Evolutionary conservation across 108 stramenopile species (phyloP), one percentile per base, ranked within the genome.

Genomic region (Pseudonitzschia multistriata): DNA sequence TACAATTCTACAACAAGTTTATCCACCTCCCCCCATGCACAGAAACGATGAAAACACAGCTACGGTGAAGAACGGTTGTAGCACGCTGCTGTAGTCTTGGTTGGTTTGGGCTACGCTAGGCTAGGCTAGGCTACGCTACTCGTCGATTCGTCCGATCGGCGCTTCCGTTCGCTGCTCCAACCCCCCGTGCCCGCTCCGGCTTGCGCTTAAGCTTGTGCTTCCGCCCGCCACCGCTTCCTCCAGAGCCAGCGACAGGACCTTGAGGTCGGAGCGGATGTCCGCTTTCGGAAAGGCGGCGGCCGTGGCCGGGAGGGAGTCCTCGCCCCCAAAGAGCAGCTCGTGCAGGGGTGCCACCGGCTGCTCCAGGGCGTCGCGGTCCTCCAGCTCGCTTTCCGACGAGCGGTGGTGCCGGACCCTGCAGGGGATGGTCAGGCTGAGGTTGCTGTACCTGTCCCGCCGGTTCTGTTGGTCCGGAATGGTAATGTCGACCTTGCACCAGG

Each of bases 401-500:
- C 29, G 33, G 3, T 3, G 13, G 39, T 79, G 79, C 19, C 53
- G 62, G 0, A 85, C 68, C 47, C 59, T 53, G 56, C 79, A 80
- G 14, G 84, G 84, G 11, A 85, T 25, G 56, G 78, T 66, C 22
- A 85, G 48, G 10, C 69, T 62, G 34, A 85, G 49, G 71, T 45
- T 45, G 37, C 37, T 67, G 49, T 0, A 49, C 19, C 33, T 67
- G 19, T 48, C 21, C 27, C 42, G 10, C 13, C 48, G 55, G 60
- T 65, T 78, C 29, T 71, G n/a, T 31, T 36, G 47, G 55, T 73
- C 74, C 24, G 67, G 52, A 4, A 87, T 81, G 0, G 76, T 72
- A 53, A 87, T 77, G 61, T 83, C 86, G 14, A 87, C 68, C 27
- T 66, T 42, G 36, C 78, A 82, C 21, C 49, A 36, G 19, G 78